Base-by-base conservation (phyloP, 805 yeast species). In the Metschnikowia similis region DNA sequence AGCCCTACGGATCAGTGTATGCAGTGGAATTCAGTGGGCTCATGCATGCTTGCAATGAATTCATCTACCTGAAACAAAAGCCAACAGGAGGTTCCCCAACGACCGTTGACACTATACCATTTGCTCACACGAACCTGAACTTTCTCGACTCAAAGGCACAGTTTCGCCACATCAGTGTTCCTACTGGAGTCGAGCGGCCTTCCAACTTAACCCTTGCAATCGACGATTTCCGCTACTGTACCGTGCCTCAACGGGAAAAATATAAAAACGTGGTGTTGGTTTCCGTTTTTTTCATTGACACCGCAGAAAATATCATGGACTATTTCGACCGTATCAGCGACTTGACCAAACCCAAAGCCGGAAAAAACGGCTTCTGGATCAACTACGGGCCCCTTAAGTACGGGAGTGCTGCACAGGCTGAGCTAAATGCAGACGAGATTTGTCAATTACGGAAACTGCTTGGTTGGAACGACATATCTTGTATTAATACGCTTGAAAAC, bases 331-430 rank as follows among this genome's bases (percentile, higher is more conserved):
- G 85, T 0, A 82, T 92, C 35, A 77, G 78, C 49, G 58, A 64
- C 9, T 58, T 84, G 34, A 51, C 65, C 13, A 54, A 66, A 8
- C 63, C 65, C 8, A 72, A 70, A 8, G 44, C 55, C 14, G 51
- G 58, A 6, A 70, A 70, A 13, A 75, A 75, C 3, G 84, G 88
- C 0, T 72, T 77, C 38, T 92, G 98, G 98, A 81, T 92, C 54
- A 92, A 94, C 63, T 75, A 83, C 11, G 99, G 99, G 0, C 99
- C 99, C 0, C 72, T 94, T 53, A 87, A 91, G 65, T 92, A 94
- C 72, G 97, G 97, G 0, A 82, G 89, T 2, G 87, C 90, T 48
- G 83, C 96, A 43, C 74, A 79, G 62, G 81, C 84, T 30, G 96
- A 91, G 63, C 69, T 89, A 30, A 83, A 83, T 36, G 71, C 79